These are phyloP conservation scores for Zea luxurians DNA, from an alignment of 176 grass and related monocot genomes.

Conservation along the genomic window DNA sequence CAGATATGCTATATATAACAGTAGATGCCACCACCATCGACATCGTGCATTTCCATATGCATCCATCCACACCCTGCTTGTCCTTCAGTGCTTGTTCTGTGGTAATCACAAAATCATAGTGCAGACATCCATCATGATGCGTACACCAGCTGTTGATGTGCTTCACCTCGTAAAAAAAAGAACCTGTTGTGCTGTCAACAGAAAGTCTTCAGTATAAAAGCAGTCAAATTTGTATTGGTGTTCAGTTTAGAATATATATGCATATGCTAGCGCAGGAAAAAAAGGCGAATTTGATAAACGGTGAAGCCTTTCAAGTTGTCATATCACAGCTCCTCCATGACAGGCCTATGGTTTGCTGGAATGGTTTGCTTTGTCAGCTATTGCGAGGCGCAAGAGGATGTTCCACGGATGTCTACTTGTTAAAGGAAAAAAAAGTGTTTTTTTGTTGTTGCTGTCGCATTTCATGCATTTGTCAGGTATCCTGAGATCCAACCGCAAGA, in stretches of 20 bases:
- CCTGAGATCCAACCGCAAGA: not conserved
- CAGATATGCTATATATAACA: slow-evolving; percentile 5
- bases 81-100: slow-evolving; percentile 19
- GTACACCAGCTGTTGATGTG: slow-evolving; percentile 5
- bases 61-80: not conserved
- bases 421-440: not conserved
- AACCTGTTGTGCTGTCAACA: not conserved
- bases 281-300: not conserved
- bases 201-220: not conserved
- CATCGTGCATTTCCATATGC: not conserved
- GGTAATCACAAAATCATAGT: not conserved
- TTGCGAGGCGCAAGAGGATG: slow-evolving; percentile 16
- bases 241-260: slow-evolving; percentile 4
- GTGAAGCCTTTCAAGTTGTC: not conserved
- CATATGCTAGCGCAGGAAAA: not conserved
- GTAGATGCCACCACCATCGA: slow-evolving; percentile 1
- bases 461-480: not conserved
- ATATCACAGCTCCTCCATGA: slow-evolving; percentile 16
- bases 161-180: not conserved
- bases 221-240: slow-evolving; percentile 27
- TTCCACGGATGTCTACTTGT: not conserved
- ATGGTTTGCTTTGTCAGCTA: slow-evolving; percentile 21
- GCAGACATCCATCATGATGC: not conserved
- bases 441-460: too few relatives aligned
- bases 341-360: not conserved